A percentile compares a stretch with the other conserved stretches of the same genome.
Conservation (phyloP, 192 early-diverging fungal species). For the Podila clonocystis region DNA sequence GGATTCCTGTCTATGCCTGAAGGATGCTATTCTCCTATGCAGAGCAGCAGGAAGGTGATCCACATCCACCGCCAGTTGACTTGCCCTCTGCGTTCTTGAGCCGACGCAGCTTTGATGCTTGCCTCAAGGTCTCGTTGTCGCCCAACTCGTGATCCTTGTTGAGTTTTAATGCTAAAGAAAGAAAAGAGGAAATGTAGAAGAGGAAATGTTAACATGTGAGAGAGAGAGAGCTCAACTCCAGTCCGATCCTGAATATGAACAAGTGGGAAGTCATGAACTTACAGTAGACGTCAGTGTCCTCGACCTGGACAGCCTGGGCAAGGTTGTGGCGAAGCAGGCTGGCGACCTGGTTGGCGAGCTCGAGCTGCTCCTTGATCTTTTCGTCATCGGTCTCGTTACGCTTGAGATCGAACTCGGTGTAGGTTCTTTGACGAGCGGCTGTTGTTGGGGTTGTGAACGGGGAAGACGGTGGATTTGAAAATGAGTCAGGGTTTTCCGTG, state of each 20-base stretch:
- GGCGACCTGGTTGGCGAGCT: constrained; percentile 45
- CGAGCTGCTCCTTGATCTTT: constrained; percentile 47
- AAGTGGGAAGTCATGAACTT: not conserved
- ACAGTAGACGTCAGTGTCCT: constrained; percentile 33
- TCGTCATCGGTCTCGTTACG: constrained; percentile 46
- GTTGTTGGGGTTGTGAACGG: not conserved
- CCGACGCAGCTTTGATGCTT: constrained; percentile 41
- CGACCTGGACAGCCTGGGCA: constrained; percentile 43
- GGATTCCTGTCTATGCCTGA: not conserved
- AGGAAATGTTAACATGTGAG: not conserved
- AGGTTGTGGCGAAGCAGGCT: constrained; percentile 47
- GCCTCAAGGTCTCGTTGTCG: constrained; percentile 42
- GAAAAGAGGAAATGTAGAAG: no score
- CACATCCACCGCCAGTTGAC: constrained; percentile 34
- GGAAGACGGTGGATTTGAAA: not conserved
- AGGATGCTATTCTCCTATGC: not conserved
- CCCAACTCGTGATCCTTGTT: constrained; percentile 35
- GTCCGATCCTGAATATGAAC: not conserved
- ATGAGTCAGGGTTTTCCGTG: no score
- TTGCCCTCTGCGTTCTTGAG: constrained; percentile 35
- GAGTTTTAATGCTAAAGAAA: constrained; percentile 28
- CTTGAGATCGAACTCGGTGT: constrained; percentile 38
- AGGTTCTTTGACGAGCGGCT: constrained; percentile 49
- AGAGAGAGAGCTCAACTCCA: not conserved
- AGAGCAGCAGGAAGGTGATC: constrained; percentile 32